Evolutionary conservation across 257 asterid genomes (phyloP), one percentile per base, ranked within the genome.

Genomic region (Nicotiana noctiflora): DNA sequence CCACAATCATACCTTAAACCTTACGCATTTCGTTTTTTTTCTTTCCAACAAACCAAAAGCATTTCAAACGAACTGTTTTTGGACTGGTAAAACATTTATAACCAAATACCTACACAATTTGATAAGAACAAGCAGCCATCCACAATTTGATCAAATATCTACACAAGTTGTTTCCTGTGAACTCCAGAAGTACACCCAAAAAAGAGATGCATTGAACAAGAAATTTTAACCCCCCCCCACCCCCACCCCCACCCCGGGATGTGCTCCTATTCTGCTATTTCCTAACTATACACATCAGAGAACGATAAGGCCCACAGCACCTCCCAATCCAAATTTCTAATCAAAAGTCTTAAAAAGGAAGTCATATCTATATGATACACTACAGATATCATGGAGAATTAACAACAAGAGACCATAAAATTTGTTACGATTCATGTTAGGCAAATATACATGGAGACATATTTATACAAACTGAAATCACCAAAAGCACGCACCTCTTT

Each of bases 401-500:
- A 27, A 63, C 82, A 51, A 17, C 60, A 4, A 60, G 75, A 83
- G 37, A 25, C 61, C 8, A 49, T 49, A 74, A 74, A 70, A 25
- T 44, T 74, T 49, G 60, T 6, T 46, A 72, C 7, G 5, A 4
- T 74, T 74, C 79, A 49, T 23, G 15, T 49, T 7, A 74, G 27
- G 60, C 23, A 23, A 40, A 23, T 6, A 49, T 23, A 8, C 37
- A 72, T 12, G 60, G 60, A 7, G 15, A 46, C 61, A 49, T 23
- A 11, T 49, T 74, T 15, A 25, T 49, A 23, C 78, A 49, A 7
- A 64, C 34, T 80, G 40, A 6, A 44, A 60, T n/a, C 52, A 60
- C 74, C 78, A 87, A 75, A 52, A 76, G 46, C 80, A 80, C 65
- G 82, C 77, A 95, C 99, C 92, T 90, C 93, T 70, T 86, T 83